These are phyloP conservation scores for Starmera amethionina DNA, from an alignment of 805 yeast species.

Conservation along the genomic window DNA sequence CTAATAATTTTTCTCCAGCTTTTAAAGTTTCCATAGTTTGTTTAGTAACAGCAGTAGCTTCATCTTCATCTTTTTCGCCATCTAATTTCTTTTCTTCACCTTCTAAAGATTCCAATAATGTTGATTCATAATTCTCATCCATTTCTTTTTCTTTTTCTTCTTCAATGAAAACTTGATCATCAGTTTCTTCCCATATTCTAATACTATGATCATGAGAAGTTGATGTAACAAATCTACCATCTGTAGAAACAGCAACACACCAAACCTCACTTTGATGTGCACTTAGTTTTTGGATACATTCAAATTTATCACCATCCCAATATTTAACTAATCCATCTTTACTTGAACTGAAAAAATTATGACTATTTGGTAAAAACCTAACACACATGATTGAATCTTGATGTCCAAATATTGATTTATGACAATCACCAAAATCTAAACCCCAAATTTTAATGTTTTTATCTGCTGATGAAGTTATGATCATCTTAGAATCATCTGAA, in stretches of 20 bases:
- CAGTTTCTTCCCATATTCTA: slow-evolving; percentile 88
- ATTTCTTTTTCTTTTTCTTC: slow-evolving; percentile 94
- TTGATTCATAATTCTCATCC: slow-evolving; percentile 86
- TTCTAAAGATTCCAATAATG: slow-evolving; percentile 64
- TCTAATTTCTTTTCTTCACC: slow-evolving; percentile 31
- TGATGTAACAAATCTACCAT: slow-evolving; percentile 65
- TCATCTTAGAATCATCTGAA: slow-evolving; percentile 76
- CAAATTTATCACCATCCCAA: slow-evolving; percentile 99
- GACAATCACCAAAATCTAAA: slow-evolving; percentile 97
- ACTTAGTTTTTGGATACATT: slow-evolving; percentile 76
- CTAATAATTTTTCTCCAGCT: slow-evolving; percentile 89
- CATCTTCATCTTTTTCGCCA: slow-evolving; percentile 34
- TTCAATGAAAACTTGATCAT: slow-evolving; percentile 91
- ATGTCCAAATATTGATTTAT: slow-evolving; percentile 91
- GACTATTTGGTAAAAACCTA: slow-evolving; percentile 72
- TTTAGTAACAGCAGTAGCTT: slow-evolving; percentile 56
- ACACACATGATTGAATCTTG: slow-evolving; percentile 93
- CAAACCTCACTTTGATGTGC: slow-evolving; percentile 93
- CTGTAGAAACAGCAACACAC: slow-evolving; percentile 71
- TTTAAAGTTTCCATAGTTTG: slow-evolving; percentile 88
- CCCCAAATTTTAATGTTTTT: slow-evolving; percentile 99
- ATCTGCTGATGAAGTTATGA: slow-evolving; percentile 93
- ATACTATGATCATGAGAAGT: slow-evolving; percentile 91
- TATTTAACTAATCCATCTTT: slow-evolving; percentile 86
- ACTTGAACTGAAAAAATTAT: slow-evolving; percentile 81